phyloP scores from a whole-genome alignment of 768 basidiomycete genomes.

The Phaeotremella fagi region DNA sequence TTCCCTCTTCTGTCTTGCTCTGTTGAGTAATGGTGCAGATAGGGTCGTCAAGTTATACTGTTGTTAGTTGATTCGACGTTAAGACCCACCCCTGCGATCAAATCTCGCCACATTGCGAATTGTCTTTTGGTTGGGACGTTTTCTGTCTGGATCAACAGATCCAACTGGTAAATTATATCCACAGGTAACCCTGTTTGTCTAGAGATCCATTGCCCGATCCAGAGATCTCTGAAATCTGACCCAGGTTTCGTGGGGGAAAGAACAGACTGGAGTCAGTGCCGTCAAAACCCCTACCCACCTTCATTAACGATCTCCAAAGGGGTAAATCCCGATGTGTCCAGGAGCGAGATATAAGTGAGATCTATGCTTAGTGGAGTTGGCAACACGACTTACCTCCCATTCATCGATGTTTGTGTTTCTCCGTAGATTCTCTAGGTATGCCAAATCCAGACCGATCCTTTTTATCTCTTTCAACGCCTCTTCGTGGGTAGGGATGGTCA shows the following conservation, averaged over 20 bases:
- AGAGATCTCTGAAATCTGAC: neutral
- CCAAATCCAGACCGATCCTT: conserved; percentile 21
- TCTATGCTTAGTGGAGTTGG: neutral
- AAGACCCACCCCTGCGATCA: conserved; percentile 15
- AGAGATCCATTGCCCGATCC: conserved; percentile 1
- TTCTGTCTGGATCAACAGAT: neutral
- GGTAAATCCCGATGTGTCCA: neutral
- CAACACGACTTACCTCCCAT: conserved; percentile 21
- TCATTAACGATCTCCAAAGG: neutral
- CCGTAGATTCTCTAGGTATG: neutral
- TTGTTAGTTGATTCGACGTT: conserved; percentile 3
- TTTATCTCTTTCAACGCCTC: conserved; percentile 15
- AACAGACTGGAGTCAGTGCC: neutral
- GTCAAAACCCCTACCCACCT: neutral
- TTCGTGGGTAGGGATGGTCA: conserved; percentile 11
- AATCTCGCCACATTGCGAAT: conserved; percentile 14
- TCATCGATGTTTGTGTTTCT: neutral
- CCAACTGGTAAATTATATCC: neutral
- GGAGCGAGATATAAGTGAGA: neutral
- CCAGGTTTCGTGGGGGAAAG: neutral
- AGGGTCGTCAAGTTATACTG: conserved; percentile 15
- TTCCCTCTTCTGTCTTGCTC: conserved; percentile 21
- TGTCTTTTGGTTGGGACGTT: neutral
- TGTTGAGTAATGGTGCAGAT: conserved; percentile 14
- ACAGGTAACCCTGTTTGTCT: neutral